A percentile compares a stretch with the other conserved stretches of the same genome.
These are phyloP conservation scores for Curvularia eragrostidis DNA, from an alignment of 2,329 filamentous ascomycete genomes.

Conservation along the genomic window DNA sequence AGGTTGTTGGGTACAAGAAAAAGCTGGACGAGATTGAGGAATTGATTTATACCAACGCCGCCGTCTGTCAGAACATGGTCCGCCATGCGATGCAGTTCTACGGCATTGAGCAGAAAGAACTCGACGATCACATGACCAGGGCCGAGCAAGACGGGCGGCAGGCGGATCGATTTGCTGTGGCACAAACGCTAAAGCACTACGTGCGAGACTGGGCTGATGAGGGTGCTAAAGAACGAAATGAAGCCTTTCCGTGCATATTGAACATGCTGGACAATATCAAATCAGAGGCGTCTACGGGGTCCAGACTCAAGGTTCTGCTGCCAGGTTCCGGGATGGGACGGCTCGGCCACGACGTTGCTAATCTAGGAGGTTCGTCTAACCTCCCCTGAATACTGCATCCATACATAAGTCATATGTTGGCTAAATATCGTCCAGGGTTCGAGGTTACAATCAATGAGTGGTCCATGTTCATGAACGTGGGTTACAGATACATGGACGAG, in stretches of 20 bases:
- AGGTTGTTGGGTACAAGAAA: constrained; percentile 28
- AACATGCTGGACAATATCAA: constrained; percentile 26
- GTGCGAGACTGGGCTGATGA: constrained; percentile 64
- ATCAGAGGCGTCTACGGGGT: fast-evolving
- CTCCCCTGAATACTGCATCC: neutral
- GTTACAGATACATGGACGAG: constrained; percentile 58
- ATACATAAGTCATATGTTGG: neutral
- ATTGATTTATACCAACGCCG: constrained; percentile 55
- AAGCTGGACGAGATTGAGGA: constrained; percentile 57
- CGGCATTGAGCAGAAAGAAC: constrained; percentile 52
- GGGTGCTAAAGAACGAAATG: constrained; percentile 56
- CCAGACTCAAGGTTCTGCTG: constrained; percentile 53
- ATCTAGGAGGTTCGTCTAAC: constrained; percentile 48
- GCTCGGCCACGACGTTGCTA: constrained; percentile 60
- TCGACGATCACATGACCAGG: constrained; percentile 53
- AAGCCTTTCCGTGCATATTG: constrained; percentile 48
- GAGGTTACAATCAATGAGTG: constrained; percentile 65
- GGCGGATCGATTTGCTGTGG: constrained; percentile 58
- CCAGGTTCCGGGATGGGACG: constrained; percentile 63
- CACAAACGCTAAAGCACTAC: constrained; percentile 64
- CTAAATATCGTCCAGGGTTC: constrained; percentile 48
- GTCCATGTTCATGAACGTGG: constrained; percentile 64
- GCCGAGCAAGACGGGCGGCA: constrained; percentile 42
- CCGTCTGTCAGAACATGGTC: constrained; percentile 57
- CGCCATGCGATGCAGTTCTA: constrained; percentile 57